Conservation (phyloP, 306 rosid species). For the Vigna reflexopilosa region DNA sequence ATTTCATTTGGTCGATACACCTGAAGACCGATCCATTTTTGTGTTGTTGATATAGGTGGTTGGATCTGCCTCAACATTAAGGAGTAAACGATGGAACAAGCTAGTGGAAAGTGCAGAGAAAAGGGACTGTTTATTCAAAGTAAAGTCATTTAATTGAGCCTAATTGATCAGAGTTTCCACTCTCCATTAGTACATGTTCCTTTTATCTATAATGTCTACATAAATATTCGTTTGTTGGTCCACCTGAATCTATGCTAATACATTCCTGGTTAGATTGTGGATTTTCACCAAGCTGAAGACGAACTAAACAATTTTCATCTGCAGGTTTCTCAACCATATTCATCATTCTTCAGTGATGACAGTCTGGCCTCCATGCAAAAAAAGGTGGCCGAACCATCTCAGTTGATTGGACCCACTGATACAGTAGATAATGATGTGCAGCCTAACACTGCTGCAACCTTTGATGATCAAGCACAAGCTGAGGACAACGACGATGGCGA, state of each 20-base stretch:
- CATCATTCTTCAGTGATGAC: constrained; percentile 74
- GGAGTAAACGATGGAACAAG: constrained; percentile 76
- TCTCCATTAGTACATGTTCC: background rate
- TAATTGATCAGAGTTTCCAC: constrained; percentile 6
- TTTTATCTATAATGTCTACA: background rate
- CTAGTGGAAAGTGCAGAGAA: constrained; percentile 82
- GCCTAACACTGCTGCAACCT: constrained; percentile 22
- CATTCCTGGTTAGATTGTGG: background rate
- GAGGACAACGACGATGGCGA: constrained; percentile 48
- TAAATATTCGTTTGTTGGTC: constrained; percentile 14
- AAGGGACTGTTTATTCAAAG: constrained; percentile 67
- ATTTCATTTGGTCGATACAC: constrained; percentile 30
- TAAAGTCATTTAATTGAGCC: constrained; percentile 44
- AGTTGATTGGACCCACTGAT: background rate
- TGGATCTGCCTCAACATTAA: constrained; percentile 89
- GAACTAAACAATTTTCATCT: constrained; percentile 25
- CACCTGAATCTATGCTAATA: background rate
- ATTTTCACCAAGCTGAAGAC: background rate
- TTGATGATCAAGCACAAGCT: constrained; percentile 36
- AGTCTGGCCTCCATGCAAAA: constrained; percentile 59
- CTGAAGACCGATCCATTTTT: constrained; percentile 32
- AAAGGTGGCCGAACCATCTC: constrained; percentile 29
- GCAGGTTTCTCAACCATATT: constrained; percentile 80
- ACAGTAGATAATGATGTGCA: background rate
- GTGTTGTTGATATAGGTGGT: constrained; percentile 65